Conservation (phyloP, 306 rosid species). For the Hippophae gyantsensis region DNA sequence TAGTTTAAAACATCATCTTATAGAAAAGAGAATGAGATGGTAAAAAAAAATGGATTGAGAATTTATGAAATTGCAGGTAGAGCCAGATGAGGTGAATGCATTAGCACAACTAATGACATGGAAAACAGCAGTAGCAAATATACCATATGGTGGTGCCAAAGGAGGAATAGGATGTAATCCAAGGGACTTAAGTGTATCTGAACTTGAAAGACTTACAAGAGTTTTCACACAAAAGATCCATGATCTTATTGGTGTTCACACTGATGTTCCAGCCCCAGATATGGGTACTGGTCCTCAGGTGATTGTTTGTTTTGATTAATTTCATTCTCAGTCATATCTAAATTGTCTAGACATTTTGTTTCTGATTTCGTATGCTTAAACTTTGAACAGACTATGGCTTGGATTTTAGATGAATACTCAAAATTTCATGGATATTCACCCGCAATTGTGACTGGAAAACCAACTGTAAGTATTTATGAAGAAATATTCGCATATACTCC, state of each 20-base stretch:
- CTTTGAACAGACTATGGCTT: constrained; percentile 85
- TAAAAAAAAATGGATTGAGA: background rate
- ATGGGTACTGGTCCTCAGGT: constrained; percentile 99
- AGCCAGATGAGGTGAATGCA: constrained; percentile 98
- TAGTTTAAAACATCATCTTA: too few species aligned
- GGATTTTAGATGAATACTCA: constrained; percentile 93
- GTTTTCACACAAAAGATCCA: constrained; percentile 96
- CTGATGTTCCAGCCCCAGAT: constrained; percentile 95
- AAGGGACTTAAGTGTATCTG: constrained; percentile 51
- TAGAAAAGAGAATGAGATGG: too few species aligned
- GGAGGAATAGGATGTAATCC: constrained; percentile 97
- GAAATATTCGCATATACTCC: too few species aligned
- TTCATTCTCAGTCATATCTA: background rate
- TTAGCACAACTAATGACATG: constrained; percentile 96
- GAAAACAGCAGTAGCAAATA: constrained; percentile 96
- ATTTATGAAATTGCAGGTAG: constrained; percentile 46
- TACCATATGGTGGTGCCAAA: constrained; percentile 97
- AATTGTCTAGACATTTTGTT: background rate
- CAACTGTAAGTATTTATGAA: constrained; percentile 43
- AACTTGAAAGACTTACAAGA: constrained; percentile 81
- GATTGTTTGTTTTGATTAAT: background rate
- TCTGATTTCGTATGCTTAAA: background rate
- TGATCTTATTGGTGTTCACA: constrained; percentile 73
- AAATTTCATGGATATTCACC: constrained; percentile 94
- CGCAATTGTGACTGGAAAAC: constrained; percentile 91